Evolutionary conservation across 2,329 filamentous ascomycete species (phyloP).

Genomic region (Clonostachys sp.): DNA sequence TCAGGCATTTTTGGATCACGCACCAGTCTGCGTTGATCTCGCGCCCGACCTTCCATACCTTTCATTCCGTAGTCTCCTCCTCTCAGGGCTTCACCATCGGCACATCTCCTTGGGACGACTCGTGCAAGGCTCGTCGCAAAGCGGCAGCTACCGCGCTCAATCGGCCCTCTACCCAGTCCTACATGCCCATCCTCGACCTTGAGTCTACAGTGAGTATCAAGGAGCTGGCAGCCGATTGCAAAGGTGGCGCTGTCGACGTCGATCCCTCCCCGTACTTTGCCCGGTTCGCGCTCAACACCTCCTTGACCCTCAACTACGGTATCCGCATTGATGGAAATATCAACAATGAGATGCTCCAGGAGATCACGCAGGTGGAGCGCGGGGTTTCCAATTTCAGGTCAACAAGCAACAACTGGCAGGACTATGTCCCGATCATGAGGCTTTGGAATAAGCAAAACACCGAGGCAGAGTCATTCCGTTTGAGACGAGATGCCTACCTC

Average conservation of each 20-base stretch:
- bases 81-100: conserved; percentile 80
- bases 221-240: conserved; percentile 63
- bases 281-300: conserved; percentile 72
- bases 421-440: conserved; percentile 74
- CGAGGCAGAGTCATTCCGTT: conserved; percentile 60
- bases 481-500: conserved; percentile 62
- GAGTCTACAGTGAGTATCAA: conserved; percentile 69
- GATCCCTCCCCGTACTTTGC: conserved; percentile 72
- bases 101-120: conserved; percentile 80
- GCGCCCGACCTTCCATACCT: conserved; percentile 74
- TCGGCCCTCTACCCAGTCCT: conserved; percentile 68
- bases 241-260: conserved; percentile 57
- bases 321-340: conserved; percentile 69
- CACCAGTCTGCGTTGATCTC: conserved; percentile 76
- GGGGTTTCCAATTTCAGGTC: conserved; percentile 72
- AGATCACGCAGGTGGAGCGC: conserved; percentile 73
- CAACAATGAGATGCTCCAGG: conserved; percentile 61
- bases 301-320: conserved; percentile 75
- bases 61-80: conserved; percentile 72
- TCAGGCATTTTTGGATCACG: conserved; percentile 71
- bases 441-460: conserved; percentile 57
- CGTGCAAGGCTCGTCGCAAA: conserved; percentile 71
- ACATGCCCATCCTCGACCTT: conserved; percentile 79
- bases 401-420: conserved; percentile 80
- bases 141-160: conserved; percentile 77